Conservation (phyloP, 441 rosid species). For the Syzygium malaccense region DNA sequence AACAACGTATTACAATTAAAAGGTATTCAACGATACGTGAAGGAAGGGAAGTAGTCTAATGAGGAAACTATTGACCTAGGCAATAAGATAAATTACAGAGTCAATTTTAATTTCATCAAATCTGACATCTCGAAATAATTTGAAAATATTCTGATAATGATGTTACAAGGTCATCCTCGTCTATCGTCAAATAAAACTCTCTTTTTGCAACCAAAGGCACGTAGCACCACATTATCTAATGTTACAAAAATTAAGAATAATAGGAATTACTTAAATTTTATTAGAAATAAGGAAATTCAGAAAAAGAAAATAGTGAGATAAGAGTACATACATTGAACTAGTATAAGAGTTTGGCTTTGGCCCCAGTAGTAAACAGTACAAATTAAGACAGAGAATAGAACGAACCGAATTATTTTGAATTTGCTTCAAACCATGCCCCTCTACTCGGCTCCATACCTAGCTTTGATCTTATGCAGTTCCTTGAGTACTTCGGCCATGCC, state of each 20-base stretch:
- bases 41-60: background rate
- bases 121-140: accelerated
- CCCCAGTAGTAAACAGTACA: no score
- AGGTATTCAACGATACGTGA: background rate
- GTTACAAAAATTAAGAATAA: no score
- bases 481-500: background rate
- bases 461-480: background rate
- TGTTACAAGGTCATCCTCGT: background rate
- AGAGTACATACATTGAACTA: accelerated
- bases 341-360: background rate
- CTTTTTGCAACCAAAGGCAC: no score
- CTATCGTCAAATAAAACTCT: no score
- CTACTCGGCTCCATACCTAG: background rate
- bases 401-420: no score
- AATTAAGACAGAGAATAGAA: no score
- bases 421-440: background rate
- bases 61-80: background rate
- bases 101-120: background rate
- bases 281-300: background rate
- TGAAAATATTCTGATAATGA: background rate
- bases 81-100: background rate
- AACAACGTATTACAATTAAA: background rate
- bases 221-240: no score
- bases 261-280: no score
- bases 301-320: background rate